phyloP scores from a whole-genome alignment of 345 rosid genomes.

The Acer campestre region DNA sequence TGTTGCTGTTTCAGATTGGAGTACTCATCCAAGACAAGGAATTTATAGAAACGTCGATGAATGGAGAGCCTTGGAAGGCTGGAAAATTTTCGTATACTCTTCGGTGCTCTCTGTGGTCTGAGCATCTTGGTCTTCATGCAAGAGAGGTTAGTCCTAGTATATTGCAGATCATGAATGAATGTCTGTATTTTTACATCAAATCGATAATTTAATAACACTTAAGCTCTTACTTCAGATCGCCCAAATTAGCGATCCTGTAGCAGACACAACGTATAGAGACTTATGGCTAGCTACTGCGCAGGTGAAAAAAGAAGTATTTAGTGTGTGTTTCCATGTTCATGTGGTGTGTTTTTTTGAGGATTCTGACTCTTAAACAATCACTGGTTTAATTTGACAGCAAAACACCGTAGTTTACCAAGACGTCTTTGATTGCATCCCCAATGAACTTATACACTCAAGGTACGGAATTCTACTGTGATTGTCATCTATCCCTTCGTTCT shows the following conservation, averaged over 20 bases:
- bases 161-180: background rate
- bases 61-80: slow-evolving; percentile 81
- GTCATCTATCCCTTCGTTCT: background rate
- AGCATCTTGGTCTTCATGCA: slow-evolving; percentile 77
- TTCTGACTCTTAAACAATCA: background rate
- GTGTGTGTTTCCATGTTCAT: background rate
- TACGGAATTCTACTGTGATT: slow-evolving; percentile 15
- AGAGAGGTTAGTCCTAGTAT: slow-evolving; percentile 55
- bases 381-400: slow-evolving; percentile 31
- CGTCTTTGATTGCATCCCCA: slow-evolving; percentile 86
- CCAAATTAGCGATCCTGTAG: slow-evolving; percentile 67
- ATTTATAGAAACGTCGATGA: slow-evolving; percentile 70
- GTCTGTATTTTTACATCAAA: background rate
- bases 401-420: slow-evolving; percentile 68
- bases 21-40: slow-evolving; percentile 86
- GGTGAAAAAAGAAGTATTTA: slow-evolving; percentile 28
- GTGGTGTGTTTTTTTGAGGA: background rate
- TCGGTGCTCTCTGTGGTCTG: slow-evolving; percentile 82
- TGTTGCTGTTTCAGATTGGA: slow-evolving; percentile 63
- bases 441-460: slow-evolving; percentile 72
- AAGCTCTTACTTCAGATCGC: slow-evolving; percentile 40
- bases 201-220: background rate
- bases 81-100: slow-evolving; percentile 77
- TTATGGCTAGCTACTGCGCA: slow-evolving; percentile 77
- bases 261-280: slow-evolving; percentile 61